Percentiles rank a stretch among this genome's conserved stretches.
phyloP scores from a whole-genome alignment of 2,329 filamentous ascomycete species.

The Xylariaceae sp. region DNA sequence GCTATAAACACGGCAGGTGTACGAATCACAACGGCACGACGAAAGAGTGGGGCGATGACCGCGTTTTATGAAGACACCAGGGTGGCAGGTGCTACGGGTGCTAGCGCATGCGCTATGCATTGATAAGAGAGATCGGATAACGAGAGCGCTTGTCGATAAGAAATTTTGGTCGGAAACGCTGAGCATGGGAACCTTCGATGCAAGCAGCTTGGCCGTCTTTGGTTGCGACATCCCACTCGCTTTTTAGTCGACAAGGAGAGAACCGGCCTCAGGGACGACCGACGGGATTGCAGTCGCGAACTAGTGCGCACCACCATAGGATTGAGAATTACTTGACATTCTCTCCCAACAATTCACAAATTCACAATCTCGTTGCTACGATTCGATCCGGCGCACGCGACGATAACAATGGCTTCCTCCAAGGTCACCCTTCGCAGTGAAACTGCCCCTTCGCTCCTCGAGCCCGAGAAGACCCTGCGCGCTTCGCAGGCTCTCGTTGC shows the following conservation, averaged over 20 bases:
- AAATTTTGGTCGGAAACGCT: constrained; percentile 16
- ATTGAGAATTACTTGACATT: neutral
- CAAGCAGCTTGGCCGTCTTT: neutral
- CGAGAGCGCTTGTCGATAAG: constrained; percentile 12
- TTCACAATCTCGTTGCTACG: neutral
- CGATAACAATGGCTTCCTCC: constrained; percentile 31
- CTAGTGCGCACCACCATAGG: neutral
- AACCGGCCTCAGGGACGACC: neutral
- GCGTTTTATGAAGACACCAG: neutral
- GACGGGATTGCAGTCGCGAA: neutral
- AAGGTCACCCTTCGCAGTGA: constrained; percentile 31
- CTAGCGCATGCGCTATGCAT: neutral
- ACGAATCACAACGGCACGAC: too few species aligned
- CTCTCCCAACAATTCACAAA: neutral
- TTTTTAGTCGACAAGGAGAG: neutral
- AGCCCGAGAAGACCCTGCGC: constrained; percentile 47
- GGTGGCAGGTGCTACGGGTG: neutral
- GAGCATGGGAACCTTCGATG: neutral
- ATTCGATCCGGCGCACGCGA: neutral
- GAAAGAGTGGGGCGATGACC: neutral
- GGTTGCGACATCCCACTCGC: constrained; percentile 11
- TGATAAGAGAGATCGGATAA: constrained; percentile 9
- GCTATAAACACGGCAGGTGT: too few species aligned
- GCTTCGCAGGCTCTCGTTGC: constrained; percentile 58
- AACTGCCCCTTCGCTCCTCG: constrained; percentile 30